A percentile compares a stretch with the other conserved stretches of the same genome.
phyloP scores from a whole-genome alignment of 2,329 filamentous ascomycete genomes.

The Ilyonectria mors-panacis region DNA sequence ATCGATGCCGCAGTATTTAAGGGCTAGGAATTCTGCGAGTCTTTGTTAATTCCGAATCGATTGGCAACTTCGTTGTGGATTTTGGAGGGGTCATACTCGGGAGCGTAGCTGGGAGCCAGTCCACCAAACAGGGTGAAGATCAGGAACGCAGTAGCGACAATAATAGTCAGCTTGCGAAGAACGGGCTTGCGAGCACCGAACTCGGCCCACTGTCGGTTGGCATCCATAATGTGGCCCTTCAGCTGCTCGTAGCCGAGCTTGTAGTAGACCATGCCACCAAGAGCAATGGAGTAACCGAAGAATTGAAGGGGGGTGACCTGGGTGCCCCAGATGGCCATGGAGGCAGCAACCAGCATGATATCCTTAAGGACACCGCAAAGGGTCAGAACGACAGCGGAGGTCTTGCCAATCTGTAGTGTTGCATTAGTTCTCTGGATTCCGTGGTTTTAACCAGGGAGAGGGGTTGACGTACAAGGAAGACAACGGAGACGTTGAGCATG shows the following conservation, averaged over 20 bases:
- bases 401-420: constrained; percentile 83
- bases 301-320: constrained; percentile 82
- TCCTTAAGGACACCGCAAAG: constrained; percentile 92
- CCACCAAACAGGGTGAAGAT: constrained; percentile 81
- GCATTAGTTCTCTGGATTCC: constrained; percentile 44
- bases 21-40: constrained; percentile 37
- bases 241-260: constrained; percentile 88
- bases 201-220: constrained; percentile 85
- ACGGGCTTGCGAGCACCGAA: constrained; percentile 84
- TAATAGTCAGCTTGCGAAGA: constrained; percentile 82
- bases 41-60: constrained; percentile 61
- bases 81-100: constrained; percentile 67
- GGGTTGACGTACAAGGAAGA: constrained; percentile 79
- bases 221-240: constrained; percentile 82
- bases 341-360: constrained; percentile 84
- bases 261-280: constrained; percentile 84
- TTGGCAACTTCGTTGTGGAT: constrained; percentile 64
- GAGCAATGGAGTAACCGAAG: constrained; percentile 87
- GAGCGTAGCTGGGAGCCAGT: constrained; percentile 73
- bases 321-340: constrained; percentile 86
- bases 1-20: constrained; percentile 32
- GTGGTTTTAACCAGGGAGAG: not conserved
- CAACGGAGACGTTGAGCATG: constrained; percentile 86
- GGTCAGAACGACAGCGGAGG: constrained; percentile 87
- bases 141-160: constrained; percentile 73